Conservation (phyloP, 371 early-diverging fungal genomes). For the Nematocida sp. region DNA sequence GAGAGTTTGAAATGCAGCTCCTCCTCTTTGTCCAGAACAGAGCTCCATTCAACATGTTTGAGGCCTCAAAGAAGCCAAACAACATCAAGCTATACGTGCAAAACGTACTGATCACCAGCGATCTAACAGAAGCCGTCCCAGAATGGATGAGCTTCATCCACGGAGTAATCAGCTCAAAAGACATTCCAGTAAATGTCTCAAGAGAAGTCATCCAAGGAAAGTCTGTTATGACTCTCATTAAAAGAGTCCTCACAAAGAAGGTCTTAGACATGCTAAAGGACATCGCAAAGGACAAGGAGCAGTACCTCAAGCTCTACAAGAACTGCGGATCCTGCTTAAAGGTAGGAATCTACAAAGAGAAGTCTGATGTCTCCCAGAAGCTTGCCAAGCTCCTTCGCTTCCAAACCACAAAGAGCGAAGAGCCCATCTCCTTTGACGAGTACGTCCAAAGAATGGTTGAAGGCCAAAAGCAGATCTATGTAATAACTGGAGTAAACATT, state of each 20-base stretch:
- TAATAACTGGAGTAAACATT: constrained; percentile 72
- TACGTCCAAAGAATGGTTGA: constrained; percentile 79
- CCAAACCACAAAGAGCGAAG: constrained; percentile 84
- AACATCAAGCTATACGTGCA: constrained; percentile 87
- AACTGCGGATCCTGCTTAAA: constrained; percentile 82
- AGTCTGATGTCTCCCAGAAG: constrained; percentile 74
- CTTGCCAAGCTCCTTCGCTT: constrained; percentile 79
- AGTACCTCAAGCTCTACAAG: constrained; percentile 82
- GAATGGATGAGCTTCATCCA: constrained; percentile 78
- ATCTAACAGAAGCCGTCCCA: constrained; percentile 75
- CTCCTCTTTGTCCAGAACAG: constrained; percentile 80
- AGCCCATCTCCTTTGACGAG: constrained; percentile 74
- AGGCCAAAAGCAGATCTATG: constrained; percentile 79
- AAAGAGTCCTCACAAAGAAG: constrained; percentile 83
- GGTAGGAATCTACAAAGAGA: constrained; percentile 81
- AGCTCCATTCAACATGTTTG: constrained; percentile 79
- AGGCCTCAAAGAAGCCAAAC: constrained; percentile 78
- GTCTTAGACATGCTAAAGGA: constrained; percentile 81
- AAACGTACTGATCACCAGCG: constrained; percentile 91
- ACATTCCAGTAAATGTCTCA: constrained; percentile 87
- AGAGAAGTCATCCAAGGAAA: constrained; percentile 89
- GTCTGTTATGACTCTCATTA: constrained; percentile 82
- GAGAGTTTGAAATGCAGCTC: constrained; percentile 76
- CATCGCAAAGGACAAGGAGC: constrained; percentile 75
- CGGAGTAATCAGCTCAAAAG: constrained; percentile 86